These are phyloP conservation scores for Tranzscheliella williamsii DNA, from an alignment of 1,284 basidiomycete species.

Conservation along the genomic window DNA sequence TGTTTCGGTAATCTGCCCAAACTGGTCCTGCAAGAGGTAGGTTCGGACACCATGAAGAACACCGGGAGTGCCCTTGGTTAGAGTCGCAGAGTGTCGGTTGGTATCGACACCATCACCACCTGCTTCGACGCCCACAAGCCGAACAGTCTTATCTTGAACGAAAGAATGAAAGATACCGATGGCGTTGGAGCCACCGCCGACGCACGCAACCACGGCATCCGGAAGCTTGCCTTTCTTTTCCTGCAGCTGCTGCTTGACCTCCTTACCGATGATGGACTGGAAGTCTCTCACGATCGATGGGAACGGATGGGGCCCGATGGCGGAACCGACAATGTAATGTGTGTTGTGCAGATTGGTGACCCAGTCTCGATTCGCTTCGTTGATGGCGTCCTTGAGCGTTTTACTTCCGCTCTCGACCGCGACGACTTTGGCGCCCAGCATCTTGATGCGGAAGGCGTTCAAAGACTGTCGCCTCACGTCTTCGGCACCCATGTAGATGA, in stretches of 20 bases:
- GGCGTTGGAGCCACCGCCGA: conserved; percentile 95
- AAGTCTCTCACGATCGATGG: conserved; percentile 98
- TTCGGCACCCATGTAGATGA: conserved; percentile 98
- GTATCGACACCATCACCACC: conserved; percentile 78
- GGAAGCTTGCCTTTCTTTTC: conserved; percentile 81
- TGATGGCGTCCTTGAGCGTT: conserved; percentile 83
- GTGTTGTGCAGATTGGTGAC: conserved; percentile 84
- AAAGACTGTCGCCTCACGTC: conserved; percentile 92
- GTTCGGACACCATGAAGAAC: conserved; percentile 95
- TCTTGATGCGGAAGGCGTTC: conserved; percentile 97
- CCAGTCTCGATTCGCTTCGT: conserved; percentile 76
- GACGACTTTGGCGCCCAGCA: conserved; percentile 84
- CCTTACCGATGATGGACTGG: conserved; percentile 90
- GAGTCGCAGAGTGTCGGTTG: conserved; percentile 84
- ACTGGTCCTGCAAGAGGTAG: conserved; percentile 84
- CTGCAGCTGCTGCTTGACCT: conserved; percentile 86
- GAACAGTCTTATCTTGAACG: conserved; percentile 49
- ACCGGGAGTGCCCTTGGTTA: conserved; percentile 84
- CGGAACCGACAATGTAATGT: conserved; percentile 95
- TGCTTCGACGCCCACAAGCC: conserved; percentile 58
- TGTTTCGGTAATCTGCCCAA: conserved; percentile 93
- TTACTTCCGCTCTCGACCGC: conserved; percentile 91
- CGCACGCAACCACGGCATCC: conserved; percentile 92
- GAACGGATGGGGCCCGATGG: conserved; percentile 97
- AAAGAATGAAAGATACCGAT: conserved; percentile 70